Conservation (phyloP, 139 green algal genomes). For the Auxenochlorella pyrenoidosa region DNA sequence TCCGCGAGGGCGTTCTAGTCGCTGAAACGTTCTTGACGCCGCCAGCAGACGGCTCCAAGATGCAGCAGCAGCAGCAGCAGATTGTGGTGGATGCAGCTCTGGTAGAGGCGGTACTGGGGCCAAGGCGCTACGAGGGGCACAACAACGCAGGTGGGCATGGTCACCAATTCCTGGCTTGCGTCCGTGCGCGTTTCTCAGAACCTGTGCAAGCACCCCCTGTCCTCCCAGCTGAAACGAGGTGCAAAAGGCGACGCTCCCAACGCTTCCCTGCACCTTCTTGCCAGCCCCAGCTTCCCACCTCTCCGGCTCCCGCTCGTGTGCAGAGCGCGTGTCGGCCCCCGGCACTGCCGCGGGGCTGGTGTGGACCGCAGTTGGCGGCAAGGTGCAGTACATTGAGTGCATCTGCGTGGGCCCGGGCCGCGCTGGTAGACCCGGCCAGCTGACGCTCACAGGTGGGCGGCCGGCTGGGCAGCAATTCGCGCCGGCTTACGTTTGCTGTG, state of each 20-base stretch:
- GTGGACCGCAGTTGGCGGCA: constrained; percentile 96
- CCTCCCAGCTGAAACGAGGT: background rate
- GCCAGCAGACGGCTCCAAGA: background rate
- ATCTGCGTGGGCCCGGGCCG: constrained; percentile 66
- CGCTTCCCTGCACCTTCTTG: background rate
- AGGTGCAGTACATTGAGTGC: constrained; percentile 91
- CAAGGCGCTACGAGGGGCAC: constrained; percentile 50
- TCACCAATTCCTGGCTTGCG: too few relatives aligned
- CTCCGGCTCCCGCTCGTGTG: background rate
- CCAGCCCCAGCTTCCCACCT: too few relatives aligned
- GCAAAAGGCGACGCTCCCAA: too few relatives aligned
- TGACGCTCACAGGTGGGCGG: constrained; percentile 52
- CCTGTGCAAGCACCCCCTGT: background rate
- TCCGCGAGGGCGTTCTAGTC: background rate
- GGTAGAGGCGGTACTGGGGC: constrained; percentile 77
- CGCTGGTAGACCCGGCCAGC: constrained; percentile 59
- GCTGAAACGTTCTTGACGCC: background rate
- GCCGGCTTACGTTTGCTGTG: too few relatives aligned
- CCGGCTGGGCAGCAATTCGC: background rate
- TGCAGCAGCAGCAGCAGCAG: background rate
- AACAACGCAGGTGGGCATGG: constrained; percentile 30
- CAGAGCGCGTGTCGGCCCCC: constrained; percentile 39
- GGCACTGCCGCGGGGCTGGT: constrained; percentile 97
- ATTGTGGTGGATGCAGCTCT: constrained; percentile 68
- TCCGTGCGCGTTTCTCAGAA: too few relatives aligned